Base-by-base conservation (phyloP, 1,139 yeast species). In the Candida freyschussii region DNA sequence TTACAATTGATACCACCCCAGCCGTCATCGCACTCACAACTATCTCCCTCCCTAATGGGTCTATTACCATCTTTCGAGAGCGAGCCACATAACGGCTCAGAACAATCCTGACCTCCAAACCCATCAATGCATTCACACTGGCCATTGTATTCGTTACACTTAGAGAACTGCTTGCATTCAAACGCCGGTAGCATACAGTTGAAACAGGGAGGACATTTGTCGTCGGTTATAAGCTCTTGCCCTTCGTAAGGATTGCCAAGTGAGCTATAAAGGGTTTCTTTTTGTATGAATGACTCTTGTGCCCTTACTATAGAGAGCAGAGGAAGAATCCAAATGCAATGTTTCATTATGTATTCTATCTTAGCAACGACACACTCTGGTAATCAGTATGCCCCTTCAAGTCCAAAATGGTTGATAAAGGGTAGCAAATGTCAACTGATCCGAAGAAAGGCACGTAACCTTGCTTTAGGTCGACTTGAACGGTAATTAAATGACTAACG, bases 1-100 rank as follows among this genome's bases (percentile, higher is more conserved):
- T 91, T 91, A 67, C 98, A 91, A 55, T 91, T 91, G 53, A 91
- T 83, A 28, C 98, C 97, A 6, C 66, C 63, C 98, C 98, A 91
- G 4, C 98, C 98, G 2, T 69, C 67, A 30, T 72, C 71, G 61
- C 98, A 91, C 0, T 64, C 63, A 58, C 98, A 91, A 1, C 58
- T 39, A 1, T 60, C 53, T 21, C 72, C 70, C 3, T 56, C 53
- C 44, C 86, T 59, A 20, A 80, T 53, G 2, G 84, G 79, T 40
- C 97, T 69, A 34, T 80, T 71, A 17, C 55, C 53, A 18, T 81
- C 84, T 39, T 75, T 76, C 0, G 78, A 62, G 18, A 87, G 63
- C 0, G 85, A 71, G 1, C 97, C 98, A 65, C 98, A 91, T 23
- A 86, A 68, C 0, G 98, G 96, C 47, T 74, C 73, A 1, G 89